Base-by-base conservation (phyloP, 805 yeast genomes). In the Clavispora vitiphila region DNA sequence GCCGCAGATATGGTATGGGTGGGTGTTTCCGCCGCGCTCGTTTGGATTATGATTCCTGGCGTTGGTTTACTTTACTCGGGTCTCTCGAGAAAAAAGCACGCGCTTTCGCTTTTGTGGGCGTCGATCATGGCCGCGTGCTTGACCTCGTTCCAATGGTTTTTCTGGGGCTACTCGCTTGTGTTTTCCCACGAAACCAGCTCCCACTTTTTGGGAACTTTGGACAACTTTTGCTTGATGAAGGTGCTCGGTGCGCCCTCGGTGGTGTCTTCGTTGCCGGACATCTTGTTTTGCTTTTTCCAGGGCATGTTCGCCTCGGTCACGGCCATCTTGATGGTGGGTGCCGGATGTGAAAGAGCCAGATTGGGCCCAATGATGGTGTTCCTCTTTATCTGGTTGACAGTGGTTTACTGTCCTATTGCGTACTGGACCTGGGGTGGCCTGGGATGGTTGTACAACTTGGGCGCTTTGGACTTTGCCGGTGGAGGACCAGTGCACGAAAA, bases 401-500 rank as follows among this genome's bases (percentile, higher is more conserved):
- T 93, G 36, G 99, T 93, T 35, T 93, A 93, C 76, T 84, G 95
- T 65, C 97, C 97, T 42, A 76, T 85, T 64, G 99, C 98, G 14
- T 85, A 83, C 69, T 91, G 98, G 98, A 86, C 96, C 20, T 93
- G 99, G 99, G 91, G 91, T 64, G 77, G 83, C 20, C 77, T 77
- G 43, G 99, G 99, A 40, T 93, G 98, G 99, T 74, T 91, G 51
- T 77, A 74, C 42, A 65, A 67, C 36, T 73, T 91, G 41, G 98
- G 97, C 50, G 83, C 90, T 27, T 76, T 88, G 47, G 99, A 93
- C 71, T 93, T 86, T 60, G 99, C 99, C 18, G 99, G 99, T 60
- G 98, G 98, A 60, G 96, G 96, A 49, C 96, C 98, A 47, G 98
- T 93, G 46, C 99, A 93, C 70, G 87, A 86, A 70, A 71, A 89